Evolutionary conservation across 768 basidiomycete species (phyloP).

Genomic region (Mycena haematopus): DNA sequence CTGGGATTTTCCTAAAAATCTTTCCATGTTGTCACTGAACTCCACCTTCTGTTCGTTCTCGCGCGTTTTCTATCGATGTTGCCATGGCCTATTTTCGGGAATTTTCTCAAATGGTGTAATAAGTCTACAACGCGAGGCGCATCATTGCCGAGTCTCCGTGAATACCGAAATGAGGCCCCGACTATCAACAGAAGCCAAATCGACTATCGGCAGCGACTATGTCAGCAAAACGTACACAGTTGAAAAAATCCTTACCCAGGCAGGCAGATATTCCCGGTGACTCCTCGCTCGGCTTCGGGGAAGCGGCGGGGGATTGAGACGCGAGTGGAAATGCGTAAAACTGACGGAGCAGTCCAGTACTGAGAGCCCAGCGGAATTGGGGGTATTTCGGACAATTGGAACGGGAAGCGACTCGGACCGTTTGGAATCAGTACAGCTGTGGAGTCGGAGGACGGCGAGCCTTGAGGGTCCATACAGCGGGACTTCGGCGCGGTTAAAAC

Average conservation of each 20-base stretch:
- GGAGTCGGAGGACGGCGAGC: not conserved
- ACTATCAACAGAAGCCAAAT: not conserved
- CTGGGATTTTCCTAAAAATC: slow-evolving; percentile 2
- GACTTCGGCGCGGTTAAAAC: not conserved
- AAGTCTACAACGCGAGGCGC: slow-evolving; percentile 4
- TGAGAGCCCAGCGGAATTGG: not conserved
- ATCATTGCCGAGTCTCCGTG: not conserved
- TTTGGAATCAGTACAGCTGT: not conserved
- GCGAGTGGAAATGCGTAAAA: no score
- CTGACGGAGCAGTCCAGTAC: no score
- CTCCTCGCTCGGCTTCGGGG: no score
- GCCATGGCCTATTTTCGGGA: slow-evolving; percentile 7
- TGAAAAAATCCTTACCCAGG: not conserved
- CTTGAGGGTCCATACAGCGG: not conserved
- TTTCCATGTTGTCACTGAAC: not conserved
- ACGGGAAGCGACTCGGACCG: not conserved
- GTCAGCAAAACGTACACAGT: not conserved
- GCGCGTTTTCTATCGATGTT: slow-evolving; percentile 1
- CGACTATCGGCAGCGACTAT: not conserved
- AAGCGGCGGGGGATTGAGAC: not conserved
- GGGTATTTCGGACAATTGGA: not conserved
- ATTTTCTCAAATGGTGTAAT: slow-evolving; percentile 15
- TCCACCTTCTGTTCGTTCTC: slow-evolving; percentile 3
- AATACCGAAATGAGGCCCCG: not conserved
- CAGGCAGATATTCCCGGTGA: not conserved